These are phyloP conservation scores for Bipolaris victoriae DNA, from an alignment of 2,329 filamentous ascomycete species.

Conservation along the genomic window DNA sequence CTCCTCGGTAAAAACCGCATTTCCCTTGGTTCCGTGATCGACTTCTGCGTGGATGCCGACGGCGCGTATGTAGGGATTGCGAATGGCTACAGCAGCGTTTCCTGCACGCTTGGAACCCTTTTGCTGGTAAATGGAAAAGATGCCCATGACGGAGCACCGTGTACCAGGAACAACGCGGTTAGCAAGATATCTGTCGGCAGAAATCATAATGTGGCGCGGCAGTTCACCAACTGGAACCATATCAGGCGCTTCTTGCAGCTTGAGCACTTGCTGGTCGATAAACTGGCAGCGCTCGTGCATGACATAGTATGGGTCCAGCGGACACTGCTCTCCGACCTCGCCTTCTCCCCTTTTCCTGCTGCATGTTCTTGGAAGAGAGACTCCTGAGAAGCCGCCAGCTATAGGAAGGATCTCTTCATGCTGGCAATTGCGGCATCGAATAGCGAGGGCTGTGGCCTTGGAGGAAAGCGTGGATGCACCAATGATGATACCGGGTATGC, in stretches of 20 bases:
- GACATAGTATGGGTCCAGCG: constrained; percentile 94
- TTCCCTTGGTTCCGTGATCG: constrained; percentile 86
- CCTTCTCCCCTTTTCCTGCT: constrained; percentile 67
- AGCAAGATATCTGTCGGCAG: constrained; percentile 93
- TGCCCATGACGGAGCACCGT: constrained; percentile 91
- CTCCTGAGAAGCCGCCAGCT: constrained; percentile 83
- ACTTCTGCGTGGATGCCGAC: constrained; percentile 91
- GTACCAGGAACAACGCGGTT: constrained; percentile 96
- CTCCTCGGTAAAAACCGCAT: constrained; percentile 84
- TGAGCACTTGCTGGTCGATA: constrained; percentile 97
- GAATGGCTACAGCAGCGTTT: constrained; percentile 86
- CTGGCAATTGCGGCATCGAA: constrained; percentile 87
- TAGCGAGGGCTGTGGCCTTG: constrained; percentile 84
- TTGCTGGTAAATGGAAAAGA: constrained; percentile 97
- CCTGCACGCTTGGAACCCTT: constrained; percentile 81
- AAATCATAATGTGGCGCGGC: constrained; percentile 91
- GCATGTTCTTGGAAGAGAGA: constrained; percentile 83
- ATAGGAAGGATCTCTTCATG: constrained; percentile 74
- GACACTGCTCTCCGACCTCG: constrained; percentile 76
- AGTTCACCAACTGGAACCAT: constrained; percentile 97
- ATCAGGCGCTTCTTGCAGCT: constrained; percentile 95
- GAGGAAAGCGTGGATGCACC: constrained; percentile 96
- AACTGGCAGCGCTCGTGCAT: constrained; percentile 93
- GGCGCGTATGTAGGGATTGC: constrained; percentile 91
- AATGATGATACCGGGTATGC: constrained; percentile 96